Base-by-base conservation (phyloP, 2,329 filamentous ascomycete species). In the Epichloe amarillans region DNA sequence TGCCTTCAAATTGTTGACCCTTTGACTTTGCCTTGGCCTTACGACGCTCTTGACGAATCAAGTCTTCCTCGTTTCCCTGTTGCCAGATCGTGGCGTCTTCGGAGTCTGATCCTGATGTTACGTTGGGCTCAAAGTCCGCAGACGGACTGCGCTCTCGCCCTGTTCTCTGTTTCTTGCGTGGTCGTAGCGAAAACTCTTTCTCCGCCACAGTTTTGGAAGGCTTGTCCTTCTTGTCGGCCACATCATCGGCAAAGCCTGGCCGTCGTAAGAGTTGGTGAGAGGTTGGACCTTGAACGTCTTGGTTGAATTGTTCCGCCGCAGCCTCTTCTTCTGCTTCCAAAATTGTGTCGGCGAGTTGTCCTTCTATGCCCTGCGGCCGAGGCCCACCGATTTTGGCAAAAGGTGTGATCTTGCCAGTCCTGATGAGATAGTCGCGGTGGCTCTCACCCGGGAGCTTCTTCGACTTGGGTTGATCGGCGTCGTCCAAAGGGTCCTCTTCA, bases 391-490 rank as follows among this genome's bases (percentile, higher is more conserved):
- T 78, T 55, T 84, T 86, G 7, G 89, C 86, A 61, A 98, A 98
- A 0, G 93, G 93, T 0, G 93, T 98, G 58, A 98, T 97, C 69
- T 97, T 97, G 54, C 93, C 93, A 0, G 91, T 98, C 30, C 93
- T 82, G 46, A 98, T 93, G 45, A 98, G 77, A 63, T 86, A 98
- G 45, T 95, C 90, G 47, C 90, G 80, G 54, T 88, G 82, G 23
- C 79, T 88, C 69, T 97, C 93, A 53, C 86, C 86, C 1, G 86
- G 82, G 51, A 91, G 68, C 50, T 79, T 80, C 52, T 76, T 74
- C 49, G 76, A 80, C 30, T 75, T 76, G 14, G 63, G 61, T 35
- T 71, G 66, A 19, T 67, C 67, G 1, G 67, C 58, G 10, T 72
- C 69, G 2, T 70, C 67, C 3, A 67, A 66, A 36, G 71, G 72